A percentile compares a stretch with the other conserved stretches of the same genome.
These are phyloP conservation scores for Xylogone sp. DNA, from an alignment of 2,329 filamentous ascomycete genomes.

Conservation along the genomic window DNA sequence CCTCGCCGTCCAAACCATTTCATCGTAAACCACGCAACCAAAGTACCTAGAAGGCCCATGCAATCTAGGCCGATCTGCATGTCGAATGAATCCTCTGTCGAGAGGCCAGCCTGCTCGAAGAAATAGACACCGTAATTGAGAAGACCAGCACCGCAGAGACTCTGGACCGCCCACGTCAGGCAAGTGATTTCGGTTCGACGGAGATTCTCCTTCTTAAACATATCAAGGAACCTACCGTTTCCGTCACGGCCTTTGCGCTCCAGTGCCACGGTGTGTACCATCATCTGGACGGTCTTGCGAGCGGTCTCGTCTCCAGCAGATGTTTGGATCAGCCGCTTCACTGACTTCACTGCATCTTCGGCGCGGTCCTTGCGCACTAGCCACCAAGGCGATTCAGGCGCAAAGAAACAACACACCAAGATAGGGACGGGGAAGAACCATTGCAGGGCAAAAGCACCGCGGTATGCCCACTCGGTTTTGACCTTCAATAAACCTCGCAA, in stretches of 20 bases:
- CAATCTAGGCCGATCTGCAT: conserved; percentile 44
- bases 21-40: conserved; percentile 23
- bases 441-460: conserved; percentile 41
- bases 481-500: conserved; percentile 38
- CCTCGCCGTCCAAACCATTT: conserved; percentile 4
- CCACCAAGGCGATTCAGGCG: conserved; percentile 45
- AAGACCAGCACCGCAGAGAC: conserved; percentile 58
- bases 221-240: conserved; percentile 32
- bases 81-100: conserved; percentile 42
- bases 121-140: conserved; percentile 57
- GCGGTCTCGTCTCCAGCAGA: conserved; percentile 35
- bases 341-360: conserved; percentile 34
- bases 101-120: conserved; percentile 50
- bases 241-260: neutral
- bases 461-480: conserved; percentile 41
- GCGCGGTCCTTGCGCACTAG: conserved; percentile 37
- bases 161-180: conserved; percentile 57
- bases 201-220: conserved; percentile 46
- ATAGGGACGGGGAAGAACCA: conserved; percentile 45
- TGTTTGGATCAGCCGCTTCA: conserved; percentile 30
- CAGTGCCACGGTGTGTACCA: conserved; percentile 39
- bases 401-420: conserved; percentile 36
- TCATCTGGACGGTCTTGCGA: conserved; percentile 43
- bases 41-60: conserved; percentile 45
- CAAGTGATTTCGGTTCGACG: conserved; percentile 46